Percentiles rank a stretch among this genome's conserved stretches.
These are phyloP conservation scores for Lactarius hengduanensis DNA, from an alignment of 768 basidiomycete species.

Conservation along the genomic window DNA sequence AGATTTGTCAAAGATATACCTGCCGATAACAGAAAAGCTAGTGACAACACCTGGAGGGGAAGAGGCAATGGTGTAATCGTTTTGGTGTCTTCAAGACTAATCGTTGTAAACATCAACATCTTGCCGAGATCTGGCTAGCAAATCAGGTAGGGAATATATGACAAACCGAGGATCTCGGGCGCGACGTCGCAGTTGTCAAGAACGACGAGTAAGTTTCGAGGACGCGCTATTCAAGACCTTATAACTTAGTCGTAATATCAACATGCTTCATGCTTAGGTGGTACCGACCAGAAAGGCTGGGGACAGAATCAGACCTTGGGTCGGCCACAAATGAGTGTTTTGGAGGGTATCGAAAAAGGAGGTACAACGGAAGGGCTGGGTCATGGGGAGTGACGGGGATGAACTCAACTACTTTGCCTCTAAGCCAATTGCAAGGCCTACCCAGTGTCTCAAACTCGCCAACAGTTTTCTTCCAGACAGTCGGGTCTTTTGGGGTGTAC, in stretches of 20 bases:
- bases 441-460: constrained; percentile 22
- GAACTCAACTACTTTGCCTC: constrained; percentile 38
- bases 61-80: constrained; percentile 59
- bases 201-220: too few relatives aligned
- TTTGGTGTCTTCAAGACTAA: constrained; percentile 89
- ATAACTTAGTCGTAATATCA: constrained; percentile 65
- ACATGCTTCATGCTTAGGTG: constrained; percentile 74
- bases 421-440: constrained; percentile 60
- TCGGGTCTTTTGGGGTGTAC: too few relatives aligned
- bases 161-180: constrained; percentile 44
- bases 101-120: constrained; percentile 61
- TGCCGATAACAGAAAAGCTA: constrained; percentile 31
- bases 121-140: constrained; percentile 26
- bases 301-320: constrained; percentile 45
- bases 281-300: constrained; percentile 58
- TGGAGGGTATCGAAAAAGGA: constrained; percentile 51
- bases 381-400: constrained; percentile 30
- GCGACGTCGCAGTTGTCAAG: too few relatives aligned
- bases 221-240: constrained; percentile 61
- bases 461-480: constrained; percentile 20
- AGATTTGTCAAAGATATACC: constrained; percentile 19
- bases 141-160: constrained; percentile 19
- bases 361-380: constrained; percentile 64
- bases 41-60: constrained; percentile 17
- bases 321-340: too few relatives aligned